Conservation (phyloP, 2,329 filamentous ascomycete species). For the Orbilia brochopaga region DNA sequence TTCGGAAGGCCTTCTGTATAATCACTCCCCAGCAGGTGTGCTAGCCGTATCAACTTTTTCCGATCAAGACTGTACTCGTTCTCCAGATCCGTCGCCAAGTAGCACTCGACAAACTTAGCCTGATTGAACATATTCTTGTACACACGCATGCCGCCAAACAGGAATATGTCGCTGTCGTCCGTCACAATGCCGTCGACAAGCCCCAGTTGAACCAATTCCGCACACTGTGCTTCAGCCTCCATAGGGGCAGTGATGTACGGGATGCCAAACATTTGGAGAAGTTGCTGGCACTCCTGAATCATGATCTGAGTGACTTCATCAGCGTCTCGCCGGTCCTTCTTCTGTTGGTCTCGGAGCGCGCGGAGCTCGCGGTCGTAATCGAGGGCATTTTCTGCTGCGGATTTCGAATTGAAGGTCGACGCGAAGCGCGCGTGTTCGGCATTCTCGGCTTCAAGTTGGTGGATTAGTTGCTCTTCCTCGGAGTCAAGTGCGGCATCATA, state of each 20-base stretch:
- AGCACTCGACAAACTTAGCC: conserved; percentile 97
- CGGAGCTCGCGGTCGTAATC: conserved; percentile 88
- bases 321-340: conserved; percentile 91
- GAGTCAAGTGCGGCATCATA: conserved; percentile 57
- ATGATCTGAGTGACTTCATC: conserved; percentile 97
- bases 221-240: conserved; percentile 98
- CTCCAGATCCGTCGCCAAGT: conserved; percentile 80
- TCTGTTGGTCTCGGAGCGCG: conserved; percentile 88
- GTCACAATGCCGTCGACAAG: conserved; percentile 98
- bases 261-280: conserved; percentile 87
- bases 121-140: conserved; percentile 99
- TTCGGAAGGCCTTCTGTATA: conserved; percentile 92
- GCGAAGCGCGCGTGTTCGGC: conserved; percentile 95
- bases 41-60: conserved; percentile 85
- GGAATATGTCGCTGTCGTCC: conserved; percentile 93
- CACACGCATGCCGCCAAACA: conserved; percentile 93
- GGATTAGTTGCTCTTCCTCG: conserved; percentile 88
- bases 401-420: conserved; percentile 78
- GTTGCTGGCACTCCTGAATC: conserved; percentile 91
- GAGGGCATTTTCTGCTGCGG: conserved; percentile 69
- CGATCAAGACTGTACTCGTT: conserved; percentile 86
- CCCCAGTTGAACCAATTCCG: conserved; percentile 81
- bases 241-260: conserved; percentile 97
- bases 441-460: conserved; percentile 83
- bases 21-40: conserved; percentile 88